Evolutionary conservation across 371 early-diverging fungal species (phyloP).

Genomic region (Syncephalastrum racemosum): DNA sequence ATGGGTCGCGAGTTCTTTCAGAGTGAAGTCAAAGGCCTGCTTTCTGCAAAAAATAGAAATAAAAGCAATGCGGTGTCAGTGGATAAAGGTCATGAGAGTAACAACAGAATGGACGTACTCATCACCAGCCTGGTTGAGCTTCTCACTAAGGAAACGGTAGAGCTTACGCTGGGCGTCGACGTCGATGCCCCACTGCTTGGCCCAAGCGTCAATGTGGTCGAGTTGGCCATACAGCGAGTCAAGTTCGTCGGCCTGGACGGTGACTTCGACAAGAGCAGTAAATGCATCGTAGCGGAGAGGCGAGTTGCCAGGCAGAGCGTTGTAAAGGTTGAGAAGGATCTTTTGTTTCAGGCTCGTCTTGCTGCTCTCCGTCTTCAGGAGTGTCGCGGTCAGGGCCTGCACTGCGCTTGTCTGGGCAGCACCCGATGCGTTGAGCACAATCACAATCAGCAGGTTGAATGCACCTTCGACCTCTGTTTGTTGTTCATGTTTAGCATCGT

Average conservation of each 20-base stretch:
- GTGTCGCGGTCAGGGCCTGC: slow-evolving; percentile 50
- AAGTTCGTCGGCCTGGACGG: slow-evolving; percentile 69
- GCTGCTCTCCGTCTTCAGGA: slow-evolving; percentile 52
- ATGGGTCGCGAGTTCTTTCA: slow-evolving; percentile 67
- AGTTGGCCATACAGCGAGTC: slow-evolving; percentile 69
- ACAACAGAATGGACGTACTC: slow-evolving; percentile 46
- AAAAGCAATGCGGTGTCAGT: background rate
- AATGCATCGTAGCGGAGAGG: slow-evolving; percentile 74
- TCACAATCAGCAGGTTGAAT: slow-evolving; percentile 72
- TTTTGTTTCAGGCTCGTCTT: slow-evolving; percentile 61
- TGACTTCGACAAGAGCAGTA: slow-evolving; percentile 73
- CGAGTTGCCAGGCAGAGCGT: slow-evolving; percentile 64
- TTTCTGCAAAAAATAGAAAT: slow-evolving; percentile 28
- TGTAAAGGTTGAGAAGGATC: slow-evolving; percentile 82
- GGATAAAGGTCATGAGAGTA: background rate
- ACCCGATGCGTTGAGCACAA: slow-evolving; percentile 39
- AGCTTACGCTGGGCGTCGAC: slow-evolving; percentile 57
- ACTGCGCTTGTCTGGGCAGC: slow-evolving; percentile 41
- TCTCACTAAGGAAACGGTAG: slow-evolving; percentile 64
- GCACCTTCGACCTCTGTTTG: slow-evolving; percentile 68
- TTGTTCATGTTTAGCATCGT: background rate
- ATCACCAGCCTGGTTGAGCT: slow-evolving; percentile 60
- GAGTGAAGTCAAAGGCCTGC: slow-evolving; percentile 61
- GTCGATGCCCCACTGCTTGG: slow-evolving; percentile 75
- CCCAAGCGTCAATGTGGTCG: slow-evolving; percentile 65